Percentiles rank a stretch among this genome's conserved stretches.
These are phyloP conservation scores for Clarireedia hainanense DNA, from an alignment of 2,329 filamentous ascomycete species.

Conservation along the genomic window DNA sequence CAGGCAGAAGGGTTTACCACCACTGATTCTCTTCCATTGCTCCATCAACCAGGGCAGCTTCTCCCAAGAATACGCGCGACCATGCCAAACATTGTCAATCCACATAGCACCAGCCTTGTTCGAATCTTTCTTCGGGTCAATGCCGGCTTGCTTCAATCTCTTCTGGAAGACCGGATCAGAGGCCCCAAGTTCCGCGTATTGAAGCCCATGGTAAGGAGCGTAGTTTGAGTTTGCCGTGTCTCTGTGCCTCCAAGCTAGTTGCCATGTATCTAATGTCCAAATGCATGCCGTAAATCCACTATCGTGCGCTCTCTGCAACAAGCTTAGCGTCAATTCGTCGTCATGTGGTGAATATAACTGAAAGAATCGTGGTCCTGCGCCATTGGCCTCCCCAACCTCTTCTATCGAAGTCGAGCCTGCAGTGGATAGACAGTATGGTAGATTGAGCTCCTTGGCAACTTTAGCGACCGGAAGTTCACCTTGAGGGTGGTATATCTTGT, in stretches of 20 bases:
- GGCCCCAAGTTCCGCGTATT: constrained; percentile 47
- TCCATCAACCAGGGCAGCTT: constrained; percentile 53
- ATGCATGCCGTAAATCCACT: constrained; percentile 50
- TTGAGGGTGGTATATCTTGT: constrained; percentile 53
- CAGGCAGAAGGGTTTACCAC: constrained; percentile 49
- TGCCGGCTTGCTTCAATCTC: constrained; percentile 40
- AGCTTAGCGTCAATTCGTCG: constrained; percentile 47
- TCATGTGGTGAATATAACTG: constrained; percentile 59
- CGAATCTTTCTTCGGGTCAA: constrained; percentile 43
- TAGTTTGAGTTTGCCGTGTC: constrained; percentile 50
- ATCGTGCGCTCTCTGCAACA: constrained; percentile 47
- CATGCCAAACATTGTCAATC: constrained; percentile 60
- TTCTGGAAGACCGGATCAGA: constrained; percentile 51
- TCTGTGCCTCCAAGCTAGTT: constrained; percentile 53
- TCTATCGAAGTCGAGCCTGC: constrained; percentile 47
- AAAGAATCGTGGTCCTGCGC: constrained; percentile 46
- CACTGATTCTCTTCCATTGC: constrained; percentile 50
- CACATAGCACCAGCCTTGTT: constrained; percentile 50
- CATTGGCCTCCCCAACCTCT: constrained; percentile 48
- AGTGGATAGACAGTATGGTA: constrained; percentile 53
- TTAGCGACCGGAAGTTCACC: constrained; percentile 53
- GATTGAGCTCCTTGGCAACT: constrained; percentile 47
- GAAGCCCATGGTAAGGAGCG: constrained; percentile 45
- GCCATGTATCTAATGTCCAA: constrained; percentile 56
- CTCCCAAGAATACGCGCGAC: constrained; percentile 54